Evolutionary conservation across 2,329 filamentous ascomycete species (phyloP).

Genomic region (Talaromyces marneffei): DNA sequence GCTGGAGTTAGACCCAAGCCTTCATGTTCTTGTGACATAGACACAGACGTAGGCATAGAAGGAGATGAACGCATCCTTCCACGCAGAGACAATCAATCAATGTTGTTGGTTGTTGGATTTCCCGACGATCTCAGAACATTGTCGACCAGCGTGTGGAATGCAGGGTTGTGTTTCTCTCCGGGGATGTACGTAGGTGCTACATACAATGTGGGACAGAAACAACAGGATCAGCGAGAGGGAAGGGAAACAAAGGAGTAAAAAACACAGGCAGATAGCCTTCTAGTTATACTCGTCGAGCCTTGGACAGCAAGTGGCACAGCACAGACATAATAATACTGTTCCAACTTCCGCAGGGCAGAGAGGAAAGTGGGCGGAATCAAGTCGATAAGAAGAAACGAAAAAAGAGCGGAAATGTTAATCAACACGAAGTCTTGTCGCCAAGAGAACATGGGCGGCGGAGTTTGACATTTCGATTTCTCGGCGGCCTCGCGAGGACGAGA

Average conservation of each 20-base stretch:
- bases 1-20: neutral
- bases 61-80: neutral
- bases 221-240: neutral
- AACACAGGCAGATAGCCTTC: neutral
- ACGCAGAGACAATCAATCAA: neutral
- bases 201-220: neutral
- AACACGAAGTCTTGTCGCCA: neutral
- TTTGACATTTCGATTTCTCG: neutral
- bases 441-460: conserved; percentile 7
- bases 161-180: neutral
- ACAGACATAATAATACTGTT: neutral
- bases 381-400: neutral
- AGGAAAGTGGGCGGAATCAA: neutral
- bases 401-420: neutral
- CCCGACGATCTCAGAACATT: neutral
- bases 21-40: conserved; percentile 5
- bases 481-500: neutral
- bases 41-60: neutral
- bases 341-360: neutral
- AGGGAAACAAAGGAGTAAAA: neutral
- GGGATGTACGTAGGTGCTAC: neutral
- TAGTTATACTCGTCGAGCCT: neutral
- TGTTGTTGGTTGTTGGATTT: neutral
- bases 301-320: neutral
- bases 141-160: conserved; percentile 4